Base-by-base conservation (phyloP, 495 filamentous ascomycete genomes). In the Penicillium canescens region DNA sequence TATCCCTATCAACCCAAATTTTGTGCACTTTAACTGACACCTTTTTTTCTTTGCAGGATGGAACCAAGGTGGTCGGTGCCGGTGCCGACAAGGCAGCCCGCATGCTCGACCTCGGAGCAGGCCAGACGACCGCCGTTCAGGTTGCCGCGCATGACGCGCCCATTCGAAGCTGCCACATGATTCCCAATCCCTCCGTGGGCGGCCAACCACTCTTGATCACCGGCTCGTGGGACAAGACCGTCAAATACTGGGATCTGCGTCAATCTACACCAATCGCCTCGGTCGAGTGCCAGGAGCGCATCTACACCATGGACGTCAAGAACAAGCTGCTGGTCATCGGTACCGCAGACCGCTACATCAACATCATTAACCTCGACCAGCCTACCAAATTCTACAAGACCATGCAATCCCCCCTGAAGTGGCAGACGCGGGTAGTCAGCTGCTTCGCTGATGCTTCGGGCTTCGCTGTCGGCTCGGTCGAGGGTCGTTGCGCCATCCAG, bases 191-290 rank as follows among this genome's bases (percentile, higher is more conserved):
- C 21, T 42, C 56, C 6, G 61, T 78, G 82, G 61, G 78, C 68
- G 50, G 81, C 74, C 45, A 75, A 68, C 50, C 86, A 76, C 57
- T 94, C 66, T 78, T 96, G 28, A 85, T 92, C 21, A 94, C 93
- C 2, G 93, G 93, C 34, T 92, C 88, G 3, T 98, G 93, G 93
- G 93, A 98, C 74, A 95, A 94, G 77, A 94, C 86, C 2, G 75
- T 98, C 70, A 96, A 94, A 68, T 96, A 93, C 74, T 98, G 93
- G 93, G 93, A 98, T 67, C 69, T 96, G 43, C 86, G 91, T 14
- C 77, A 82, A 55, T 69, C 75, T 34, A 77, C 69, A 11, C 82
- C 90, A 10, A 83, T 88, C 43, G 88, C 80, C 6, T 74, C 74
- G 7, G 58, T 96, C 3, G 71, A 82, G 18, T 86, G 86, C 55